These are phyloP conservation scores for Oxytropis ochrocephala DNA, from an alignment of 306 rosid species.

Conservation along the genomic window DNA sequence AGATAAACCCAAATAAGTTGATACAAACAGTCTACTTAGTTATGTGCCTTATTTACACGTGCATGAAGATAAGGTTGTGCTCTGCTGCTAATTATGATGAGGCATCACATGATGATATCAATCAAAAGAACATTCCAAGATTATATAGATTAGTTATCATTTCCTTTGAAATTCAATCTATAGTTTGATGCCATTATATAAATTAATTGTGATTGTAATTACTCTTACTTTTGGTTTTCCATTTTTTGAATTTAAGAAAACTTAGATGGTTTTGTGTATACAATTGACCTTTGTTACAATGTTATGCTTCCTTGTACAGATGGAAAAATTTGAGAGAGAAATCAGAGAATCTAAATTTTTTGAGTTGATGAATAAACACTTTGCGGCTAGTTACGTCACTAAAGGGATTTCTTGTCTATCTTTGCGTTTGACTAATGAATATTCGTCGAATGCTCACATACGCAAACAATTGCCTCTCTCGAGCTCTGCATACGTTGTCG, in stretches of 20 bases:
- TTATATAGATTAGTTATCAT: no score
- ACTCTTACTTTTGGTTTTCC: neutral
- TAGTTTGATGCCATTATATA: neutral
- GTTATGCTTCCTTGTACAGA: constrained; percentile 39
- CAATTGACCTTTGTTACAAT: constrained; percentile 11
- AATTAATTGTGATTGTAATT: neutral
- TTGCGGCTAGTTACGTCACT: constrained; percentile 92
- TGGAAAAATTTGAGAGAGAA: constrained; percentile 92
- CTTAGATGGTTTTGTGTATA: neutral
- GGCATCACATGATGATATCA: no score
- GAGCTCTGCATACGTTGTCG: constrained; percentile 84
- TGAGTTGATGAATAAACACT: constrained; percentile 93
- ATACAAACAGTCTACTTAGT: no score
- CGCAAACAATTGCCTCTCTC: constrained; percentile 94
- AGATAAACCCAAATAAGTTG: no score
- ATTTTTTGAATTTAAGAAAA: neutral
- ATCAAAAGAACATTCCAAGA: no score
- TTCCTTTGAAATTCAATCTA: neutral
- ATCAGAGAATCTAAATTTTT: constrained; percentile 73
- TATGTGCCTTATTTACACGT: no score
- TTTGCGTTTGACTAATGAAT: constrained; percentile 97
- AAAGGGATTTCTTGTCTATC: constrained; percentile 93
- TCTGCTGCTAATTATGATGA: no score
- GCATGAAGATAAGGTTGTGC: no score
- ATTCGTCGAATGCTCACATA: constrained; percentile 95